Percentiles rank a stretch among this genome's conserved stretches.
These are phyloP conservation scores for Theileria parva DNA, from an alignment of 169 alveolate genomes.

Conservation along the genomic window DNA sequence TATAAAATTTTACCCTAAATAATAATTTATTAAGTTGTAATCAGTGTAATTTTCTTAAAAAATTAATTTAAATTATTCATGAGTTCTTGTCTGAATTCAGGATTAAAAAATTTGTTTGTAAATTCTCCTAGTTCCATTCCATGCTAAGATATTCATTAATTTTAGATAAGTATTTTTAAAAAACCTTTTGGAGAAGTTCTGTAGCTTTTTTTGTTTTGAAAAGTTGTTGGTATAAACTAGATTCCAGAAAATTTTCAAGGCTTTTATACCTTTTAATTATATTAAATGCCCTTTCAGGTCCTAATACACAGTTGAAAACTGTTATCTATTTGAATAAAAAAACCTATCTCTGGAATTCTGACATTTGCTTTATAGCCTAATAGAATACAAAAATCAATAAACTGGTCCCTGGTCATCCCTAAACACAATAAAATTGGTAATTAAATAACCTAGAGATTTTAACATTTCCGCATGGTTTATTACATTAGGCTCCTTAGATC, in stretches of 20 bases:
- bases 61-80: not conserved
- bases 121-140: conserved; percentile 30
- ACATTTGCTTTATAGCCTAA: conserved; percentile 38
- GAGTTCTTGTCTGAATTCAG: conserved; percentile 16
- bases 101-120: conserved; percentile 6
- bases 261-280: conserved; percentile 23
- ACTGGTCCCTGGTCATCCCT: conserved; percentile 51
- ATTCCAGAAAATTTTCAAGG: conserved; percentile 35
- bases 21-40: not conserved
- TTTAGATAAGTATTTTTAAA: not conserved
- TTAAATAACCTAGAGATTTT: conserved; percentile 31
- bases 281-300: conserved; percentile 57
- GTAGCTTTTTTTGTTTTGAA: conserved; percentile 22
- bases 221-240: conserved; percentile 20
- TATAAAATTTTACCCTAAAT: conserved; percentile 60
- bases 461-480: conserved; percentile 38
- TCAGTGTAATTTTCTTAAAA: not conserved
- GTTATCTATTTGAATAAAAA: not conserved
- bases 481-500: conserved; percentile 40
- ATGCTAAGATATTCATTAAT: not conserved
- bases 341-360: conserved; percentile 54
- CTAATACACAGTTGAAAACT: conserved; percentile 4
- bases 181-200: conserved; percentile 33
- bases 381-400: conserved; percentile 51
- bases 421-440: not conserved